These are phyloP conservation scores for Tulasnella sp. DNA, from an alignment of 768 basidiomycete genomes.

Conservation along the genomic window DNA sequence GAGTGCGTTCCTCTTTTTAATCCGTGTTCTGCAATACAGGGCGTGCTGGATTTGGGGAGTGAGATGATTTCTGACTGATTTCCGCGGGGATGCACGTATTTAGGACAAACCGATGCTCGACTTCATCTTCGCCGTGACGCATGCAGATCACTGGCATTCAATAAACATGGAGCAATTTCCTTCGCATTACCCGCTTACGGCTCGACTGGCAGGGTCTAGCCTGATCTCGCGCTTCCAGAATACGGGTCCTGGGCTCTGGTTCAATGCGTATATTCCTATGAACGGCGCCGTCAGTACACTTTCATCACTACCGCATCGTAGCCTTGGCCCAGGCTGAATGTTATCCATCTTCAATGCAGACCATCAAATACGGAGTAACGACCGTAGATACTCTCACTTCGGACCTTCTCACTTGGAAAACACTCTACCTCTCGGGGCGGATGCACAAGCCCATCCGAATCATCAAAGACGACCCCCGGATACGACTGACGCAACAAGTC, in stretches of 20 bases:
- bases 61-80: too few relatives aligned
- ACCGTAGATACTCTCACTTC: slow-evolving; percentile 80
- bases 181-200: slow-evolving; percentile 79
- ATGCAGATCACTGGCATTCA: slow-evolving; percentile 85
- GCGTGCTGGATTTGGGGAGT: neutral
- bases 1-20: slow-evolving; percentile 13
- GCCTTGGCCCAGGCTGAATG: neutral
- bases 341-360: slow-evolving; percentile 33
- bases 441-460: slow-evolving; percentile 97
- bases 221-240: slow-evolving; percentile 74
- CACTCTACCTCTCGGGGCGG: slow-evolving; percentile 86
- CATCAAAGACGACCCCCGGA: slow-evolving; percentile 84
- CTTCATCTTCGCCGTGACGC: slow-evolving; percentile 93
- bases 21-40: neutral
- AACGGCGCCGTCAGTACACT: slow-evolving; percentile 65
- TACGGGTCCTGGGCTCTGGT: slow-evolving; percentile 83
- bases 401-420: slow-evolving; percentile 86
- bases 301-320: slow-evolving; percentile 3
- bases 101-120: slow-evolving; percentile 74
- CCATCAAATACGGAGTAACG: slow-evolving; percentile 94
- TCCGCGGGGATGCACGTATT: slow-evolving; percentile 10
- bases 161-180: slow-evolving; percentile 92
- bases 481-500: slow-evolving; percentile 83
- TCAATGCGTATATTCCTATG: slow-evolving; percentile 81
- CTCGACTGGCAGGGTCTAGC: slow-evolving; percentile 70